Conservation (phyloP, 2,329 filamentous ascomycete species). For the Colletotrichum abscissum region DNA sequence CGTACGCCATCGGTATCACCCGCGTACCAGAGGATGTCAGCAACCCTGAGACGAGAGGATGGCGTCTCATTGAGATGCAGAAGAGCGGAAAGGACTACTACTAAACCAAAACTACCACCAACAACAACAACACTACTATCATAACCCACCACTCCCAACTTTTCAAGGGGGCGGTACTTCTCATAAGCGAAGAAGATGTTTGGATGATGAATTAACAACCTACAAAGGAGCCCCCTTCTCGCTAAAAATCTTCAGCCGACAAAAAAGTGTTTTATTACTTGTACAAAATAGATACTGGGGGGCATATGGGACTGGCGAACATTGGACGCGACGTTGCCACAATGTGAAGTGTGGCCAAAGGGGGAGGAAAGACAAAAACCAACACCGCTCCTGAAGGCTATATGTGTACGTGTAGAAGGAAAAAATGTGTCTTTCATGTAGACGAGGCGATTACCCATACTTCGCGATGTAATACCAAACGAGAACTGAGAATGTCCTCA, state of each 20-base stretch:
- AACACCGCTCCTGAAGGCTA: constrained; percentile 34
- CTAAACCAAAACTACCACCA: constrained; percentile 45
- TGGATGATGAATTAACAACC: constrained; percentile 6
- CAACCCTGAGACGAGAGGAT: constrained; percentile 96
- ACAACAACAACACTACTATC: not conserved
- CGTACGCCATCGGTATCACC: constrained; percentile 97
- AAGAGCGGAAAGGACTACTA: constrained; percentile 94
- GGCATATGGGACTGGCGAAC: constrained; percentile 33
- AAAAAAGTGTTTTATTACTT: constrained; percentile 37
- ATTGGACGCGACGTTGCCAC: constrained; percentile 13
- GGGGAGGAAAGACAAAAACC: constrained; percentile 4
- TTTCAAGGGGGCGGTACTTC: not conserved
- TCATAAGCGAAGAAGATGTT: constrained; percentile 6
- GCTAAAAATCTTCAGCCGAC: constrained; percentile 9
- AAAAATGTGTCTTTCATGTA: constrained; percentile 2
- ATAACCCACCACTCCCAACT: not conserved
- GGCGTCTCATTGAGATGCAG: constrained; percentile 98
- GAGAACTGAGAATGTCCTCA: constrained; percentile 21
- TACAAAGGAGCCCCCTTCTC: constrained; percentile 11
- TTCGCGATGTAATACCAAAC: constrained; percentile 34
- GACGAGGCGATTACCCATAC: constrained; percentile 17
- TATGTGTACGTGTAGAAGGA: constrained; percentile 35
- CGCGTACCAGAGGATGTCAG: constrained; percentile 93
- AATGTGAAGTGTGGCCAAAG: constrained; percentile 9
- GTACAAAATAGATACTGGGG: constrained; percentile 34